Percentiles rank a stretch among this genome's conserved stretches.
Conservation (phyloP, 1,284 basidiomycete species). For the Xanthoconium separans region DNA sequence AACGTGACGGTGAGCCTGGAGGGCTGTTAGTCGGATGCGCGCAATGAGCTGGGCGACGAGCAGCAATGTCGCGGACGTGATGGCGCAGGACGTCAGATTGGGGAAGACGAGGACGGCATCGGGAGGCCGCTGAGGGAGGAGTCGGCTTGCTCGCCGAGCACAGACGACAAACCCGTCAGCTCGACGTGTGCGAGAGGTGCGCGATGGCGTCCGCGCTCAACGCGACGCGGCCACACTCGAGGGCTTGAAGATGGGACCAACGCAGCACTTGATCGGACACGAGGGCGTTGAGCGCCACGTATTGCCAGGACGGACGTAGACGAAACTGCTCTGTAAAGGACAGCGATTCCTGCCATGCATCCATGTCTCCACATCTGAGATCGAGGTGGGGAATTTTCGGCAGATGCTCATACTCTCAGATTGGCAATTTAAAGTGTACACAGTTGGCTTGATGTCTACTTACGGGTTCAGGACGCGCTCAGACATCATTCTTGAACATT, state of each 20-base stretch:
- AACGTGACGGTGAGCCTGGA: constrained; percentile 3
- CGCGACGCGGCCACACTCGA: background rate
- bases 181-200: background rate
- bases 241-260: background rate
- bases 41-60: background rate
- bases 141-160: background rate
- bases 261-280: background rate
- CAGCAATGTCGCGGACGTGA: background rate
- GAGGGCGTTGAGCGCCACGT: background rate
- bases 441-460: too few species aligned
- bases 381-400: constrained; percentile 5
- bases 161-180: background rate
- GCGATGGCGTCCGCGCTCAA: background rate
- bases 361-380: background rate
- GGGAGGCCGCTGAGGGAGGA: too few species aligned
- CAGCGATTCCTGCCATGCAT: background rate
- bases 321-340: background rate
- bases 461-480: too few species aligned
- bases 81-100: background rate
- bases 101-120: background rate
- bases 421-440: too few species aligned
- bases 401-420: too few species aligned
- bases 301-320: background rate
- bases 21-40: background rate
- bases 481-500: too few species aligned